Base-by-base conservation (phyloP, 2,329 filamentous ascomycete genomes). In the Meredithiella fracta region DNA sequence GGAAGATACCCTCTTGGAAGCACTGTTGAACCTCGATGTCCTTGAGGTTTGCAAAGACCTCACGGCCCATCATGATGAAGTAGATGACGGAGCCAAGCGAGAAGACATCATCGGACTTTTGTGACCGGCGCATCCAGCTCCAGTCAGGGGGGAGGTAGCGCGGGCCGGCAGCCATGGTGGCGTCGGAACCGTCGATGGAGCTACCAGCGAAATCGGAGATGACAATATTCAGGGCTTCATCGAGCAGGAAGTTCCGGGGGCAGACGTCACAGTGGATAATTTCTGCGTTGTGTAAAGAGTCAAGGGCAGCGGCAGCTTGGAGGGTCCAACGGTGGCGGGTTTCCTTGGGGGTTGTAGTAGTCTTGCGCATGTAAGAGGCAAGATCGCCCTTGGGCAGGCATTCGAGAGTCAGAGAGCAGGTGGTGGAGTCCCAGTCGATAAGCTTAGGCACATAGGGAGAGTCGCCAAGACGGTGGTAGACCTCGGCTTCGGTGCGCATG, bases 251-350 rank as follows among this genome's bases (percentile, higher is more conserved):
- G 59, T 71, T 69, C 51, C 64, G 65, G 2, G 68, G 67, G 59
- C 66, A 65, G 29, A 71, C 61, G 59, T 72, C 67, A 60, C 64
- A 68, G 59, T 72, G 69, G 59, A 71, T 65, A 14, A 70, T 63
- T n/a, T 62, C 60, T 57, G 63, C 63, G 9, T 59, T 62, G 63
- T 72, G 69, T 29, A 71, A 56, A 47, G 67, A 61, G 47, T 60
- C 59, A 26, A 71, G 56, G 8, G 63, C 67, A 60, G 68, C 63
- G 31, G 66, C 62, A 49, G 64, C 63, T 59, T 69, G 64, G 7
- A 62, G 61, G 47, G 62, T 62, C 68, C 67, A 69, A 42, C 59
- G 60, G 26, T 58, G 56, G 52, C 64, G 62, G 20, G 59, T 60
- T 53, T 61, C 54, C 22, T 38, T 50, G 37, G 61, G 53, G 3